These are phyloP conservation scores for Serendipita sp. DNA, from an alignment of 768 basidiomycete genomes.

Conservation along the genomic window DNA sequence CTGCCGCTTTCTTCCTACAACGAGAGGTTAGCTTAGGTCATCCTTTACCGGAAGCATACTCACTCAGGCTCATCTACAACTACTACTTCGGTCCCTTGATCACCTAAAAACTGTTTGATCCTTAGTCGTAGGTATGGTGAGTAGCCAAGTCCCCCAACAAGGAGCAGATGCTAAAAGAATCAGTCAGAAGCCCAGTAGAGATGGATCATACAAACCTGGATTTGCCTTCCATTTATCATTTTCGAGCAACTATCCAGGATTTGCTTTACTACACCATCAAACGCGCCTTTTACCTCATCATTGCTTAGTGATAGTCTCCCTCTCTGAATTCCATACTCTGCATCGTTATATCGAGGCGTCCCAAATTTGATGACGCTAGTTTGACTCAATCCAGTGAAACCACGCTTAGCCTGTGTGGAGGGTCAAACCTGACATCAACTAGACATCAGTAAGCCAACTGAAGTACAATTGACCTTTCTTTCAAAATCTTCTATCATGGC, in stretches of 20 bases:
- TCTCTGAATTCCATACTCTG: neutral
- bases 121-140: neutral
- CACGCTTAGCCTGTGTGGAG: neutral
- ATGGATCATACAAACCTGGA: neutral
- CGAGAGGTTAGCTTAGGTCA: neutral
- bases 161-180: neutral
- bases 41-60: neutral
- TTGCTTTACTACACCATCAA: neutral
- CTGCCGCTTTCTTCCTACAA: neutral
- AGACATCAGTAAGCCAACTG: neutral
- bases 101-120: neutral
- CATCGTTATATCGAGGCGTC: neutral
- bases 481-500: neutral
- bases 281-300: neutral
- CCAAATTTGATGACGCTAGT: neutral
- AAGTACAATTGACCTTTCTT: neutral
- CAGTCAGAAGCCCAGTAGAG: neutral
- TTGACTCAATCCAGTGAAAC: neutral
- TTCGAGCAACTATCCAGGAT: neutral
- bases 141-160: neutral
- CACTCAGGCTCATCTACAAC: neutral
- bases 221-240: neutral
- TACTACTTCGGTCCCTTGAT: neutral
- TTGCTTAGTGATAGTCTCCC: neutral
- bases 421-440: neutral